Base-by-base conservation (phyloP, 139 green algal species). In the Nannochloris sp. region DNA sequence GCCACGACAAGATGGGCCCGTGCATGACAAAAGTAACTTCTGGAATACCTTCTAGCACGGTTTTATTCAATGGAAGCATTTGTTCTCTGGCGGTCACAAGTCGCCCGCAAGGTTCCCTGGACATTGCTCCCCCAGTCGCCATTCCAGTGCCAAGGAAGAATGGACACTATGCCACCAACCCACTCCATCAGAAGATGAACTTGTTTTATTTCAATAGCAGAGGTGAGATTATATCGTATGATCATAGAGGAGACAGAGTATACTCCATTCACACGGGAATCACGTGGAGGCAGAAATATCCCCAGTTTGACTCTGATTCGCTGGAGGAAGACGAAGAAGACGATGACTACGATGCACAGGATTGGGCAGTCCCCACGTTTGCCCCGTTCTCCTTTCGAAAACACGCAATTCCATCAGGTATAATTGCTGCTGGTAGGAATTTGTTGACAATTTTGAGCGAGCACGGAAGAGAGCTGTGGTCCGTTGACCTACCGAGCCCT, bases 51-150 rank as follows among this genome's bases (percentile, higher is more conserved):
- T 75, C 87, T 9, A 69, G 55, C 9, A 50, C 84, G 29, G 67
- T 65, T 15, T 73, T 96, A 36, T 97, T 95, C 75, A 94, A 91
- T 70, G 85, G 79, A 24, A 84, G 73, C 46, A 77, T 94, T 23
- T 95, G 87, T 67, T 66, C 78, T 21, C 34, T 46, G 8, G 24
- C 51, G 68, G 24, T 21, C 12, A 55, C 44, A 4, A 34, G 6
- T 15, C 24, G n/a, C 19, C n/a, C 16, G 12, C 18, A 62, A 19
- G 62, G 50, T 19, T 31, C 31, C 16, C 16, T 70, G 27, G 63
- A 70, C 10, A 80, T 95, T 8, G 77, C 79, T 19, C 71, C 83
- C 3, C 89, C 89, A 21, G 73, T 83, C 23, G 71, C 90, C 25
- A 70, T 96, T 64, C 89, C 89, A 1, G 49, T 88, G 48, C 78